Conservation (phyloP, 305 asterid genomes). For the Rubia balearica region DNA sequence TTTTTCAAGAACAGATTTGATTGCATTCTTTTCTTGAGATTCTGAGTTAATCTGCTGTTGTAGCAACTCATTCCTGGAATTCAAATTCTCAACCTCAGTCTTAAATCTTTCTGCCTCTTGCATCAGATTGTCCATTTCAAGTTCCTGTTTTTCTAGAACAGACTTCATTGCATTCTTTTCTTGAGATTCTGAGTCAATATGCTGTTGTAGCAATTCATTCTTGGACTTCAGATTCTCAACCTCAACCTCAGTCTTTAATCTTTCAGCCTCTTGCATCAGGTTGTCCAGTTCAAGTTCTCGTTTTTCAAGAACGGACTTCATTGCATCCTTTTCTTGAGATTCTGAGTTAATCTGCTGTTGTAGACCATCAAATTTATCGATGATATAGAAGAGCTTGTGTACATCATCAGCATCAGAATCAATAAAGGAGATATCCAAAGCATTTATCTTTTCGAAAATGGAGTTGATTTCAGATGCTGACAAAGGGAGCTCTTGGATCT, state of each 20-base stretch:
- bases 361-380: conserved; percentile 50
- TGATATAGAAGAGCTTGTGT: conserved; percentile 58
- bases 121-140: neutral
- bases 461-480: conserved; percentile 56
- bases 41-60: neutral
- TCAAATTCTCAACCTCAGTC: neutral
- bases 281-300: conserved; percentile 49
- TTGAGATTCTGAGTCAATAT: neutral
- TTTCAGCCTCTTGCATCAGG: conserved; percentile 46
- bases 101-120: neutral
- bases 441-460: conserved; percentile 58
- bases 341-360: conserved; percentile 43
- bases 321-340: conserved; percentile 36
- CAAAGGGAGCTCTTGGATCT: conserved; percentile 40
- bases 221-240: neutral
- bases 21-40: neutral
- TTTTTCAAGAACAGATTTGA: neutral
- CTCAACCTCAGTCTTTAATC: conserved; percentile 39
- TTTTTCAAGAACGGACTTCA: conserved; percentile 20
- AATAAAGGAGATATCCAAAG: conserved; percentile 43
- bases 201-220: neutral
- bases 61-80: neutral
- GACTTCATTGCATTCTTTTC: conserved; percentile 1
- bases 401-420: conserved; percentile 37
- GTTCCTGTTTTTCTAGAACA: neutral